Percentiles rank a stretch among this genome's conserved stretches.
These are phyloP conservation scores for Bipolaris zeicola DNA, from an alignment of 2,329 filamentous ascomycete genomes.

Conservation along the genomic window DNA sequence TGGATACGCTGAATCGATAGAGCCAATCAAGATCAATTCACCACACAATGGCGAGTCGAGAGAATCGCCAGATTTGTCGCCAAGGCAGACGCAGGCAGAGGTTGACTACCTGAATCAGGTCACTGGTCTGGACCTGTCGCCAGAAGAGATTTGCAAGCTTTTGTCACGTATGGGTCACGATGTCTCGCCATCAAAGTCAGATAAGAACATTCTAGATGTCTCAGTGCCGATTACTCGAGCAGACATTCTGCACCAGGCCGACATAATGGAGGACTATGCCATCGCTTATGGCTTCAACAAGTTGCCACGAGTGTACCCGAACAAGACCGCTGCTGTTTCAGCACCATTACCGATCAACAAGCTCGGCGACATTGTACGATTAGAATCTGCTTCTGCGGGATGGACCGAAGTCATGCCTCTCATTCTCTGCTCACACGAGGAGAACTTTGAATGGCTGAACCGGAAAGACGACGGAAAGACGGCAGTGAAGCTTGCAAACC, in stretches of 20 bases:
- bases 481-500: conserved; percentile 85
- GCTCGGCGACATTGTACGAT: conserved; percentile 85
- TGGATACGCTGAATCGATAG: conserved; percentile 88
- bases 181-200: conserved; percentile 74
- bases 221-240: conserved; percentile 86
- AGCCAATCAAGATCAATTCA: conserved; percentile 90
- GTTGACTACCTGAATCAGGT: conserved; percentile 93
- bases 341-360: conserved; percentile 92
- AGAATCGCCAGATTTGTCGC: conserved; percentile 78
- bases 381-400: conserved; percentile 89
- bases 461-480: conserved; percentile 83
- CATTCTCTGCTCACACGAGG: conserved; percentile 95
- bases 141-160: conserved; percentile 76
- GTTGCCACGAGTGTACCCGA: conserved; percentile 84
- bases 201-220: conserved; percentile 74
- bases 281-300: conserved; percentile 98
- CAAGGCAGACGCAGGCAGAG: conserved; percentile 78
- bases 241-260: conserved; percentile 93
- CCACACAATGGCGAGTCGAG: conserved; percentile 86
- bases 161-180: conserved; percentile 87
- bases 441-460: conserved; percentile 97
- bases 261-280: conserved; percentile 98
- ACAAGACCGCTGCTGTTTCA: conserved; percentile 83
- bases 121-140: conserved; percentile 78
- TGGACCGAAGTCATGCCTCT: conserved; percentile 97